Percentiles rank a stretch among this genome's conserved stretches.
Evolutionary conservation across 805 yeast species (phyloP).

Genomic region (Starmerella apicola): DNA sequence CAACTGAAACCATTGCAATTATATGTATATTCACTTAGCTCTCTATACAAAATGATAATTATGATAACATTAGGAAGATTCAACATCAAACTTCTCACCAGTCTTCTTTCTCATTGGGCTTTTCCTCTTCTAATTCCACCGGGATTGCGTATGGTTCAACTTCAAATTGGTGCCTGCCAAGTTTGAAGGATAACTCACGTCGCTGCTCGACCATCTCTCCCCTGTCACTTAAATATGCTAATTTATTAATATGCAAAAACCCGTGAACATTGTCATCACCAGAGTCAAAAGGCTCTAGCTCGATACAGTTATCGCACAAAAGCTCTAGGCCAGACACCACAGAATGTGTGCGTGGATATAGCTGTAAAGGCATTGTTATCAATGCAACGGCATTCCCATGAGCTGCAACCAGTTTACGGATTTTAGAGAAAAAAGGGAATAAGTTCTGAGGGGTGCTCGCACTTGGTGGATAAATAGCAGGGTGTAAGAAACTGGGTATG

Average conservation of each 20-base stretch:
- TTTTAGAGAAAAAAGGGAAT: slow-evolving; percentile 47
- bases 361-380: slow-evolving; percentile 48
- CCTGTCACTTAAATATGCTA: slow-evolving; percentile 58
- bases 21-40: too few species aligned
- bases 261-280: slow-evolving; percentile 41
- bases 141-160: slow-evolving; percentile 97
- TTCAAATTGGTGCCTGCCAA: slow-evolving; percentile 71
- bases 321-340: slow-evolving; percentile 44
- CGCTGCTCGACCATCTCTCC: slow-evolving; percentile 68
- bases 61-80: too few species aligned
- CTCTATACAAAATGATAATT: too few species aligned
- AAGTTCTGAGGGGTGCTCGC: slow-evolving; percentile 36
- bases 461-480: slow-evolving; percentile 52
- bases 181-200: slow-evolving; percentile 75
- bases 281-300: slow-evolving; percentile 71
- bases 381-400: slow-evolving; percentile 40
- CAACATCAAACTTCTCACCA: neutral
- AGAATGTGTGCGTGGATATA: slow-evolving; percentile 44
- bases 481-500: slow-evolving; percentile 69
- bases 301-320: slow-evolving; percentile 54
- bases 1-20: neutral
- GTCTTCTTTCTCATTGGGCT: neutral
- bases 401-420: slow-evolving; percentile 40
- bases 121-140: slow-evolving; percentile 51
- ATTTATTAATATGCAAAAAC: slow-evolving; percentile 56